Percentiles rank a stretch among this genome's conserved stretches.
phyloP scores from a whole-genome alignment of 2,329 filamentous ascomycete genomes.

The Fusarium illudens region DNA sequence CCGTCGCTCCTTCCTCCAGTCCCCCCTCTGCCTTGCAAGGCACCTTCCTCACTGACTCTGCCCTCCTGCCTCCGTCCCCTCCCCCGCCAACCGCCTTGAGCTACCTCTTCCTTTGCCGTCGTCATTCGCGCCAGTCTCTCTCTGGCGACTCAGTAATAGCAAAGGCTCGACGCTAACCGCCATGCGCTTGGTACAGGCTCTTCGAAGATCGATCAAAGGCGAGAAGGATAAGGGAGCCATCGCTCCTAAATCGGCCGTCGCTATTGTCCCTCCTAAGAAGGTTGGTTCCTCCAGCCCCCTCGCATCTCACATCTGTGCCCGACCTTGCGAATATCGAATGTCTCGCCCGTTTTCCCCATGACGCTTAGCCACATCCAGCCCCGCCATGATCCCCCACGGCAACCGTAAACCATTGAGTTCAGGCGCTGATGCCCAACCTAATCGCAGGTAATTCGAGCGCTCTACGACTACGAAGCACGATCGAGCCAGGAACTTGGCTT shows the following conservation, averaged over 20 bases:
- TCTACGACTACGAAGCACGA: constrained; percentile 89
- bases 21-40: constrained; percentile 12
- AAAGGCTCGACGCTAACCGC: constrained; percentile 49
- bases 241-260: constrained; percentile 83
- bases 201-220: constrained; percentile 89
- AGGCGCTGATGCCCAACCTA: constrained; percentile 30
- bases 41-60: constrained; percentile 3
- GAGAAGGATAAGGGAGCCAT: constrained; percentile 84
- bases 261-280: constrained; percentile 93
- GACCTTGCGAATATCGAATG: constrained; percentile 22
- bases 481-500: constrained; percentile 85
- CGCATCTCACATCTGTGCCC: background rate
- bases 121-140: constrained; percentile 18
- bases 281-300: constrained; percentile 57
- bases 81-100: constrained; percentile 18
- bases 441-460: constrained; percentile 88
- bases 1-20: constrained; percentile 7
- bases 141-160: constrained; percentile 24
- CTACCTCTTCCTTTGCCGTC: constrained; percentile 9
- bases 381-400: constrained; percentile 24
- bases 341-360: constrained; percentile 19
- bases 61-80: constrained; percentile 11
- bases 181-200: constrained; percentile 67
- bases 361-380: constrained; percentile 15
- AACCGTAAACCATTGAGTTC: constrained; percentile 15